Evolutionary conservation across 2,329 filamentous ascomycete genomes (phyloP).

Genomic region (Ascochyta koolunga): DNA sequence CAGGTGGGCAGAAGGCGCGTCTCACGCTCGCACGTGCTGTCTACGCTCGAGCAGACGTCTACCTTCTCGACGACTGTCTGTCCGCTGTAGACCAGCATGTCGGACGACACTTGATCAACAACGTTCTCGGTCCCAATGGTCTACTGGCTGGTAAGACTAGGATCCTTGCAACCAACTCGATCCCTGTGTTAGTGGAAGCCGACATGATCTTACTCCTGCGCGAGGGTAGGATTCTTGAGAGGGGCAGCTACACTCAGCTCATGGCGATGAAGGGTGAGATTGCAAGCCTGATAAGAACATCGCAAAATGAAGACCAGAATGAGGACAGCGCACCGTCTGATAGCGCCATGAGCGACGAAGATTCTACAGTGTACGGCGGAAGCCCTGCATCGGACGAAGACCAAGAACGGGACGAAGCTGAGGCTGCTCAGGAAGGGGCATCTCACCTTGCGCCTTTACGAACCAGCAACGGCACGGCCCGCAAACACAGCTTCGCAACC

Average conservation of each 20-base stretch:
- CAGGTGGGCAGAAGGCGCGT: constrained; percentile 93
- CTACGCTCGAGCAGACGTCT: constrained; percentile 95
- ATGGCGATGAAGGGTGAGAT: constrained; percentile 94
- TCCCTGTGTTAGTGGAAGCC: constrained; percentile 85
- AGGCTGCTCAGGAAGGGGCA: constrained; percentile 72
- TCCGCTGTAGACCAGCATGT: constrained; percentile 99
- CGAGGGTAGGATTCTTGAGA: constrained; percentile 82
- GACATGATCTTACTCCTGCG: constrained; percentile 86
- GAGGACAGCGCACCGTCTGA: constrained; percentile 57
- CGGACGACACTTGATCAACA: constrained; percentile 90
- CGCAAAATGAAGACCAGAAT: constrained; percentile 61
- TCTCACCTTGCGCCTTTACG: constrained; percentile 75
- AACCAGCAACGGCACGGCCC: constrained; percentile 61
- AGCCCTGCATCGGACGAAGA: constrained; percentile 57
- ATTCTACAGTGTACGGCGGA: constrained; percentile 62
- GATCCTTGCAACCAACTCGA: constrained; percentile 93
- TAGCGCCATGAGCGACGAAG: constrained; percentile 71
- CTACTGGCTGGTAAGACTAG: constrained; percentile 85
- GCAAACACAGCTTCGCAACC: constrained; percentile 73
- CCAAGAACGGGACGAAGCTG: constrained; percentile 59
- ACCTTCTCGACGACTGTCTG: constrained; percentile 90
- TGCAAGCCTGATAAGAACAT: constrained; percentile 79
- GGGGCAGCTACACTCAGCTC: constrained; percentile 87
- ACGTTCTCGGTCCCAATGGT: constrained; percentile 85
- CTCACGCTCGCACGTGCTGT: constrained; percentile 91